These are phyloP conservation scores for Gnaphalium uliginosum DNA, from an alignment of 129 eudicot species.

Conservation along the genomic window DNA sequence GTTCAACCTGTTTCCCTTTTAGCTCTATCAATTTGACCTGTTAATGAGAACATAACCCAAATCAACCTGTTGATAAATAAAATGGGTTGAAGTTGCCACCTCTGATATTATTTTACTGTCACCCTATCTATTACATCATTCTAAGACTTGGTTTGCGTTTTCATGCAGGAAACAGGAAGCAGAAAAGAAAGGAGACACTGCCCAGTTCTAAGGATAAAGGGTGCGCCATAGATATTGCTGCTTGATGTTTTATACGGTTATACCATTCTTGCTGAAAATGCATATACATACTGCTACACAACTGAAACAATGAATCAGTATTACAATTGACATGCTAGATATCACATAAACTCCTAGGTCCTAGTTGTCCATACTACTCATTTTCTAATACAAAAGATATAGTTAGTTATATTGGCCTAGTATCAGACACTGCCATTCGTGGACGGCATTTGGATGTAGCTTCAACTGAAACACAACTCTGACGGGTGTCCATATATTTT, in stretches of 20 bases:
- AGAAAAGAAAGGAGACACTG: constrained; percentile 25
- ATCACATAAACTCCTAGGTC: constrained; percentile 18
- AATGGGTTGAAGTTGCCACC: neutral
- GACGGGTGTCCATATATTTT: neutral
- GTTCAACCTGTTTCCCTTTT: neutral
- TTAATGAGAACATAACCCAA: neutral
- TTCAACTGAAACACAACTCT: neutral
- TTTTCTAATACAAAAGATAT: constrained; percentile 1
- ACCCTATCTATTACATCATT: neutral
- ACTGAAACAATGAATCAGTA: constrained; percentile 26
- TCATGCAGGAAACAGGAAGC: constrained; percentile 32
- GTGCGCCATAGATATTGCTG: constrained; percentile 17
- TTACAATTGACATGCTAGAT: constrained; percentile 15
- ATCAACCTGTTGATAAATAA: neutral
- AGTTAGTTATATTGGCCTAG: constrained; percentile 10
- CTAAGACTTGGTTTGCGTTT: constrained; percentile 10
- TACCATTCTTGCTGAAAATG: constrained; percentile 19
- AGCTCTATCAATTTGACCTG: neutral
- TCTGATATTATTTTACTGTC: neutral
- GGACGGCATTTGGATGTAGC: neutral
- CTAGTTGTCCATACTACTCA: constrained; percentile 6
- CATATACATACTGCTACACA: constrained; percentile 24
- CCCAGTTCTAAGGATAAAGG: constrained; percentile 12
- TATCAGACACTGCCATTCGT: neutral
- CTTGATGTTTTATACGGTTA: constrained; percentile 14